Base-by-base conservation (phyloP, 768 basidiomycete species). In the Leccinum arenicola region DNA sequence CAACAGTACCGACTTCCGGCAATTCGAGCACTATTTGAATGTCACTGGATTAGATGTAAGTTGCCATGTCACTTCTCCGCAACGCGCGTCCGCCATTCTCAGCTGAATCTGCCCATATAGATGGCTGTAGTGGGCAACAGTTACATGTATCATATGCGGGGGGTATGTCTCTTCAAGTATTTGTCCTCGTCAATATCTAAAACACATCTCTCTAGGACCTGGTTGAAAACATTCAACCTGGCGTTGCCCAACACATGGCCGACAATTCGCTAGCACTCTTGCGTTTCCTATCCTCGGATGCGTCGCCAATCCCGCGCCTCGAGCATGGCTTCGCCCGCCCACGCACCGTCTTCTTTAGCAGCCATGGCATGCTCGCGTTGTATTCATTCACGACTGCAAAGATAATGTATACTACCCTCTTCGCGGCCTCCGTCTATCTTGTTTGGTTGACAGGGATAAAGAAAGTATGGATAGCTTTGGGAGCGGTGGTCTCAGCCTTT, bases 61-160 rank as follows among this genome's bases (percentile, higher is more conserved):
- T 75, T 49, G 33, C 2, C 25, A n/a, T 54, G 19, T 25, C n/a
- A 14, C 33, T 10, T 40, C 2, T 25, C 27, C 7, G 11, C 11
- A 12, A 8, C 1, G 12, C 1, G 12, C 6, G 17, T 36, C 23
- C 15, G 6, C 29, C 6, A n/a, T 49, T 51, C 15, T 53, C 31
- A 23, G n/a, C 48, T 57, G 29, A 68, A 50, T 14, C 49, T 49
- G 25, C 7, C 1, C 23, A n/a, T 63, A 35, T 50, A 93, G 91
- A 93, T 96, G 82, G 95, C 95, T 0, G 76, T 96, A 27, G 86
- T 96, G 3, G 91, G 93, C 14, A 91, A 96, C 72, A 91, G 91
- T 64, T 98, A 97, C 71, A 77, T 93, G 55, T 98, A 97, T 69
- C 95, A 98, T 73, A 98, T 93, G 76, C 86, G 89, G 50, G 92